These are phyloP conservation scores for Colletotrichum sp. DNA, from an alignment of 2,329 filamentous ascomycete genomes.

Conservation along the genomic window DNA sequence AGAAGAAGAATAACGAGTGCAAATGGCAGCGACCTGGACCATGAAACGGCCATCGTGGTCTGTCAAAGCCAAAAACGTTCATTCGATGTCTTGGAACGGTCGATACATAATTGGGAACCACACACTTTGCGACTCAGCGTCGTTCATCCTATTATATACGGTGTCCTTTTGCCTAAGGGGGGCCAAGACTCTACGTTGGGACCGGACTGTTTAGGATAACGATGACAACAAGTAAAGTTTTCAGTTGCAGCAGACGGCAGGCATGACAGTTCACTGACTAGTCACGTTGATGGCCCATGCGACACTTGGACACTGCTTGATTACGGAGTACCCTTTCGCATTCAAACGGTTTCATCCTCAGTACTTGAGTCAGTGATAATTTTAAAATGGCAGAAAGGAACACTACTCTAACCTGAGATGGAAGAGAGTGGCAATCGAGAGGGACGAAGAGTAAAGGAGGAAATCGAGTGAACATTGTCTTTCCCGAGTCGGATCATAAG, in stretches of 20 bases:
- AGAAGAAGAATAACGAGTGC: background rate
- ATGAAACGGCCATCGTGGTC: background rate
- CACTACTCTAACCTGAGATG: background rate
- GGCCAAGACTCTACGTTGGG: background rate
- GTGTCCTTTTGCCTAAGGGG: background rate
- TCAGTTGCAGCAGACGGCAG: background rate
- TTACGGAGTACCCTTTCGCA: background rate
- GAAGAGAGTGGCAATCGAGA: background rate
- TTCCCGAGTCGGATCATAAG: no score
- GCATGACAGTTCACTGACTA: background rate
- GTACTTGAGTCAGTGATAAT: background rate
- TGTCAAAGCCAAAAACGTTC: background rate
- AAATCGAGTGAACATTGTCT: background rate
- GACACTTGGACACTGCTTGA: background rate
- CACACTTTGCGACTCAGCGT: background rate
- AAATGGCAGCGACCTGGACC: background rate
- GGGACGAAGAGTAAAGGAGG: background rate
- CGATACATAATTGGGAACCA: background rate
- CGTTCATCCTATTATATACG: background rate
- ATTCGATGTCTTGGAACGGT: background rate
- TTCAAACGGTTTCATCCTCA: background rate
- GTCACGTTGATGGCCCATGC: background rate
- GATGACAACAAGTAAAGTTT: background rate
- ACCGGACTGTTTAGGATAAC: background rate
- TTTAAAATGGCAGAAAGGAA: no score